Base-by-base conservation (phyloP, 768 basidiomycete species). In the Auriscalpium orientale region DNA sequence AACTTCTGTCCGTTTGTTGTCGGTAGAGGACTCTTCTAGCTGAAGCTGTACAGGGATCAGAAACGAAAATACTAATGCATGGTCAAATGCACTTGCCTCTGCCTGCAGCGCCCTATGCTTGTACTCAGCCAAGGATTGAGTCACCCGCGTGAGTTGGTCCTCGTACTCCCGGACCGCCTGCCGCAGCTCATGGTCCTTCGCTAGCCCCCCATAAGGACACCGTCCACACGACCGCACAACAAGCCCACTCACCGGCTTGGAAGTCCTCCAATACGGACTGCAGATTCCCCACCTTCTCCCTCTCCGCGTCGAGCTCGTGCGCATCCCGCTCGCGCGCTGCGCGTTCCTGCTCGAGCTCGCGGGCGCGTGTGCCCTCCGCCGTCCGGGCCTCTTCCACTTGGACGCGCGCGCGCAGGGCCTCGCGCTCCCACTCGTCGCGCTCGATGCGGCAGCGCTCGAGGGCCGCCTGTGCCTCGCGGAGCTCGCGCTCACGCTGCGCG, bases 251-350 rank as follows among this genome's bases (percentile, higher is more conserved):
- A 95, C 95, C 87, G 53, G 84, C 77, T 72, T 98, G 93, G 72
- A 98, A 99, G 71, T 98, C 97, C 66, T 91, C 87, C 64, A 99
- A 72, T 4, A 99, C 97, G 3, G 88, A 87, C 68, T 98, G 91
- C 56, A 99, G 68, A 71, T 98, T 98, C 8, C 71, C 74, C 4
- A 85, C 81, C 64, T 86, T 89, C 72, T 91, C 85, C 58, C 75
- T 76, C 62, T 91, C 90, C 18, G 73, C 68, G 58, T 85, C 84
- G 43, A 92, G 73, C 58, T 84, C 81, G 0, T 65, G 74, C 34
- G 68, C 66, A 16, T 84, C 82, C 60, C 79, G 73, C 63, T 81
- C 77, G 61, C 83, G 72, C 36, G 75, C 78, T 53, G 83, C 84
- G 46, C 77, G 73, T 61, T 88, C 82, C 8, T 85, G 67, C 53